Evolutionary conservation across 768 basidiomycete genomes (phyloP).

Genomic region (Lactarius hengduanensis): DNA sequence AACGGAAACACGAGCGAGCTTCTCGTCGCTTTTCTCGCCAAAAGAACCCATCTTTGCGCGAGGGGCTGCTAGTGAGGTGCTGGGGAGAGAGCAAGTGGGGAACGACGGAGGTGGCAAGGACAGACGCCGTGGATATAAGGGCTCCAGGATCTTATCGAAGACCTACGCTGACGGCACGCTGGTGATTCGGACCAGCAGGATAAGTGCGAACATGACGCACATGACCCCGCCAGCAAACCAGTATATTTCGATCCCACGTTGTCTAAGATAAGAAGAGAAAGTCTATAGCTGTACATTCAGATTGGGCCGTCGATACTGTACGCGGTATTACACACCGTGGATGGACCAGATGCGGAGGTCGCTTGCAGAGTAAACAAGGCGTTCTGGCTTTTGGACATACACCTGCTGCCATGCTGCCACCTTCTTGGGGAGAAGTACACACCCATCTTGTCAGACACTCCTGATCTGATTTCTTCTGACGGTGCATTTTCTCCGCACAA

Average conservation of each 20-base stretch:
- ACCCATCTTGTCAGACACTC: neutral
- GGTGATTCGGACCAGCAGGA: neutral
- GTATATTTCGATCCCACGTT: neutral
- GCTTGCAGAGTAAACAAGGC: neutral
- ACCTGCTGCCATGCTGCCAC: neutral
- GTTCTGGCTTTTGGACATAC: neutral
- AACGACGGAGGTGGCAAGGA: neutral
- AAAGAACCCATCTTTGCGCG: constrained; percentile 16
- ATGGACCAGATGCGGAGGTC: neutral
- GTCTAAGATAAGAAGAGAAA: neutral
- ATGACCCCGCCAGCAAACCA: neutral
- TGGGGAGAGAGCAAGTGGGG: neutral
- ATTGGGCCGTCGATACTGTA: neutral
- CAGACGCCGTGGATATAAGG: neutral
- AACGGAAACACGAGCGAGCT: constrained; percentile 35
- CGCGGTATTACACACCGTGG: neutral
- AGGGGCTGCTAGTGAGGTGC: neutral
- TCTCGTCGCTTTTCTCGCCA: constrained; percentile 24
- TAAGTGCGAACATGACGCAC: neutral
- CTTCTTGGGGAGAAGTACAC: neutral
- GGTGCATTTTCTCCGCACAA: neutral
- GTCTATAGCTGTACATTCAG: neutral
- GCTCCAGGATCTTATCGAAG: neutral
- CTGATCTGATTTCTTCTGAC: too few species aligned
- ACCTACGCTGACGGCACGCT: neutral